A percentile compares a stretch with the other conserved stretches of the same genome.
These are phyloP conservation scores for Trichoderma parareesei DNA, from an alignment of 495 filamentous ascomycete species.

Conservation along the genomic window DNA sequence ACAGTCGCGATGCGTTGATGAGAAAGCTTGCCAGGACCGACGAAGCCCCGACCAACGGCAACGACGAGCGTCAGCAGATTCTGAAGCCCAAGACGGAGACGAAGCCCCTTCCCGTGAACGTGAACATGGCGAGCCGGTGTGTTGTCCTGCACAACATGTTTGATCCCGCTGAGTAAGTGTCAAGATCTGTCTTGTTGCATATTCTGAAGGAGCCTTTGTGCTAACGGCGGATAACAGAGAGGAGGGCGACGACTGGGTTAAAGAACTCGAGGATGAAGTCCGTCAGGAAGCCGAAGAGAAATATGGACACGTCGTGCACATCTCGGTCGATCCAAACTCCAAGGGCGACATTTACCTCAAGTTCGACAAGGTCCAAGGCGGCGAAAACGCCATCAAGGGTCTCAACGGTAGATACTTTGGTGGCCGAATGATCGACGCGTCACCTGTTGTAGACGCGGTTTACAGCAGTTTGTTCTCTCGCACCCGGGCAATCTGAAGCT, in stretches of 20 bases:
- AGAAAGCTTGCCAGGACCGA: slow-evolving; percentile 94
- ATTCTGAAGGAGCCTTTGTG: slow-evolving; percentile 9
- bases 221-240: slow-evolving; percentile 57
- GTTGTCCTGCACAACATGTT: slow-evolving; percentile 95
- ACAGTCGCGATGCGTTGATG: slow-evolving; percentile 95
- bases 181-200: slow-evolving; percentile 16
- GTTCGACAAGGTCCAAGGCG: slow-evolving; percentile 88
- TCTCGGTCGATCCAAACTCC: slow-evolving; percentile 86
- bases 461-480: slow-evolving; percentile 95
- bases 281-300: slow-evolving; percentile 86
- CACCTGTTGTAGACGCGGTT: slow-evolving; percentile 93
- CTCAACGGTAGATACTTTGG: slow-evolving; percentile 95
- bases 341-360: slow-evolving; percentile 97
- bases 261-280: slow-evolving; percentile 92
- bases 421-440: slow-evolving; percentile 79
- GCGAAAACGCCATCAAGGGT: slow-evolving; percentile 94
- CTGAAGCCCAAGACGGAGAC: slow-evolving; percentile 72
- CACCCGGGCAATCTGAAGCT: slow-evolving; percentile 61
- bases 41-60: slow-evolving; percentile 59
- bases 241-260: slow-evolving; percentile 80
- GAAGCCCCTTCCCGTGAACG: slow-evolving; percentile 74
- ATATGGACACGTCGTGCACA: slow-evolving; percentile 98
- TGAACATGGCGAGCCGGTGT: slow-evolving; percentile 90
- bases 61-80: slow-evolving; percentile 59
- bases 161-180: slow-evolving; percentile 73